phyloP scores from a whole-genome alignment of 768 basidiomycete genomes.

The Chlorophyllum brunneum region DNA sequence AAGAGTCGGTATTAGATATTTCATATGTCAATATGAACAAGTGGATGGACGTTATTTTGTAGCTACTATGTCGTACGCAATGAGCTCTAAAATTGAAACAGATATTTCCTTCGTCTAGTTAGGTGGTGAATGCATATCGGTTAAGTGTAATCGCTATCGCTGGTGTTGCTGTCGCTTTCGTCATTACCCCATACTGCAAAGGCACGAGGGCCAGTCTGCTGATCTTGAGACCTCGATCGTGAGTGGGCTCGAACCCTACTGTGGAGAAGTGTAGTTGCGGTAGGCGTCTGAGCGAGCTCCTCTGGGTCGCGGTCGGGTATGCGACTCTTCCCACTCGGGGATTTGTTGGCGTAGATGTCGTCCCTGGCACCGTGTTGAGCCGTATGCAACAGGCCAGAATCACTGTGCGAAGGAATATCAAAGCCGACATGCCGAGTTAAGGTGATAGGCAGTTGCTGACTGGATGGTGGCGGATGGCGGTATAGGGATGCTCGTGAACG shows the following conservation, averaged over 20 bases:
- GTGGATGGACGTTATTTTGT: no score
- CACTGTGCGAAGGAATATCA: constrained; percentile 31
- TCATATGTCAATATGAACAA: no score
- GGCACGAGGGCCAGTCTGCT: constrained; percentile 47
- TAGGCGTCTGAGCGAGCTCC: constrained; percentile 9
- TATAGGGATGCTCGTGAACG: constrained; percentile 35
- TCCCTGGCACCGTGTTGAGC: constrained; percentile 31
- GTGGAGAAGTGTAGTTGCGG: constrained; percentile 3
- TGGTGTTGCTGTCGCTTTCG: constrained; percentile 82
- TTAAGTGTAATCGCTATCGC: constrained; percentile 53
- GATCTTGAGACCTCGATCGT: constrained; percentile 48
- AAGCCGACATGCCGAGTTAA: constrained; percentile 54
- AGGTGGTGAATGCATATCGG: not conserved
- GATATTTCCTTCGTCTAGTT: not conserved
- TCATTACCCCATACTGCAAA: constrained; percentile 90
- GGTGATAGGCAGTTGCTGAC: constrained; percentile 33
- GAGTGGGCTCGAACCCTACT: constrained; percentile 10
- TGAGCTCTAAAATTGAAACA: not conserved
- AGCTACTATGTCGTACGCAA: no score
- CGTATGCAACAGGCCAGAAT: constrained; percentile 18
- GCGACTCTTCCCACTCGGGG: constrained; percentile 44
- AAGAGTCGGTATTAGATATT: no score
- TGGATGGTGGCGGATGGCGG: constrained; percentile 41
- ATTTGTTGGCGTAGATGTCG: constrained; percentile 25
- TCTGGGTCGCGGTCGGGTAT: constrained; percentile 64